Evolutionary conservation across 2,329 filamentous ascomycete species (phyloP).

Genomic region (Hortaea werneckii): DNA sequence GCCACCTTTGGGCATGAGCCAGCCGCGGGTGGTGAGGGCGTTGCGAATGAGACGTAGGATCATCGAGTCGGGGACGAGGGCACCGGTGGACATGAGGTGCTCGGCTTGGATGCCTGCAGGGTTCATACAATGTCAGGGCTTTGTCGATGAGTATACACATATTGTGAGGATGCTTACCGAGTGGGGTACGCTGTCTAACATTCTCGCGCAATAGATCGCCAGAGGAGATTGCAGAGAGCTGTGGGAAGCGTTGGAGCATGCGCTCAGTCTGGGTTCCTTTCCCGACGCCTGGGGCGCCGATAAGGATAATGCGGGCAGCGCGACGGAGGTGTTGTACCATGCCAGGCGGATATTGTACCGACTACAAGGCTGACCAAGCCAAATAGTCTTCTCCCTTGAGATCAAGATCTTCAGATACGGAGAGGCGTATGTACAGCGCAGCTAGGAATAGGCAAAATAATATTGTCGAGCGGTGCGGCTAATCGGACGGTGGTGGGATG

Average conservation of each 20-base stretch:
- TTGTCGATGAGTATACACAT: neutral
- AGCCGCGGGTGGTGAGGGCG: constrained; percentile 75
- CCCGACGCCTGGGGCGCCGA: constrained; percentile 92
- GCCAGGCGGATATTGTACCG: constrained; percentile 3
- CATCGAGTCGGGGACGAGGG: constrained; percentile 81
- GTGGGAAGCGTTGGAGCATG: constrained; percentile 74
- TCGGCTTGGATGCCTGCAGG: constrained; percentile 79
- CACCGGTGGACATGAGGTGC: constrained; percentile 73
- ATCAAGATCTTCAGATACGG: neutral
- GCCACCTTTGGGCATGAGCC: constrained; percentile 46
- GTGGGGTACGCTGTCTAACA: constrained; percentile 76
- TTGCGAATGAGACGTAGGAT: constrained; percentile 88
- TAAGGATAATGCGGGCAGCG: constrained; percentile 85
- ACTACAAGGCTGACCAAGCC: constrained; percentile 2
- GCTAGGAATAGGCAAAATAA: too few species aligned
- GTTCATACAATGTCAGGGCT: constrained; percentile 7
- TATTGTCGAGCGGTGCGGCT: too few species aligned
- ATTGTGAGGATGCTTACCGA: constrained; percentile 49
- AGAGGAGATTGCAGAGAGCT: constrained; percentile 84
- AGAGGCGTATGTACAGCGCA: too few species aligned
- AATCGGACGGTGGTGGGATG: neutral
- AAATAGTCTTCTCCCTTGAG: neutral
- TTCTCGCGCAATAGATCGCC: constrained; percentile 87
- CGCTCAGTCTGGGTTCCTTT: constrained; percentile 91
- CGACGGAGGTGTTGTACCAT: constrained; percentile 41